Conservation (phyloP, 192 early-diverging fungal species). For the Coemansia sp. region DNA sequence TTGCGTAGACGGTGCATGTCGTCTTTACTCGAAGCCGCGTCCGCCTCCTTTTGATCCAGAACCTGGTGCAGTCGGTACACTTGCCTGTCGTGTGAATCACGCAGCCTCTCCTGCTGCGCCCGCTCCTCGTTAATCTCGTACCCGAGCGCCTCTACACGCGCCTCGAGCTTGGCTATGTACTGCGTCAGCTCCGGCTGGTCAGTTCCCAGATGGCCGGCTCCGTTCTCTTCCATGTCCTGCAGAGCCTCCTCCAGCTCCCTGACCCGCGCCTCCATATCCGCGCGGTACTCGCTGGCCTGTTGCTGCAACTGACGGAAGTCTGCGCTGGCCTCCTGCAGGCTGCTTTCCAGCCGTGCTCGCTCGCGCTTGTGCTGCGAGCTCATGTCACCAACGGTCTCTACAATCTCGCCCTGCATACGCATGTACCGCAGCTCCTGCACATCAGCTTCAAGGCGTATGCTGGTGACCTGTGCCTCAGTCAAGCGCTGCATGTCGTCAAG, state of each 20-base stretch:
- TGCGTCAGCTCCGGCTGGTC: conserved; percentile 17
- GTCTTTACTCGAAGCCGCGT: conserved; percentile 33
- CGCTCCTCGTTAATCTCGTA: conserved; percentile 24
- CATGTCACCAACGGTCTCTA: conserved; percentile 35
- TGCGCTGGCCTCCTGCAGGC: conserved; percentile 5
- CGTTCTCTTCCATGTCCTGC: background rate
- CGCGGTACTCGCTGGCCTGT: conserved; percentile 10
- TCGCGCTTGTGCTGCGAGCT: conserved; percentile 28
- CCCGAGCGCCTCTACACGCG: conserved; percentile 21
- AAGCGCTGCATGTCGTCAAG: conserved; percentile 19
- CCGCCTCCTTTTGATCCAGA: conserved; percentile 39
- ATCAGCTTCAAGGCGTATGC: conserved; percentile 5
- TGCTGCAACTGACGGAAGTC: conserved; percentile 31
- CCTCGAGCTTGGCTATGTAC: conserved; percentile 19
- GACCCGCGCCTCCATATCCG: conserved; percentile 13
- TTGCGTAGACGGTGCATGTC: conserved; percentile 24
- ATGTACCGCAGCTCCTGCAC: conserved; percentile 27
- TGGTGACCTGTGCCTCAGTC: conserved; percentile 8
- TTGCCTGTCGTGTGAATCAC: conserved; percentile 10
- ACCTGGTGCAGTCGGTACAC: conserved; percentile 15
- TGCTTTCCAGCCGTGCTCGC: conserved; percentile 11
- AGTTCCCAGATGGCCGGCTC: conserved; percentile 2
- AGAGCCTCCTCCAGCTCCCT: conserved; percentile 2
- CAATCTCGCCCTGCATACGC: conserved; percentile 40
- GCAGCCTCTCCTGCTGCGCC: conserved; percentile 18